Percentiles rank a stretch among this genome's conserved stretches.
These are phyloP conservation scores for Lyophyllum semitale DNA, from an alignment of 768 basidiomycete species.

Conservation along the genomic window DNA sequence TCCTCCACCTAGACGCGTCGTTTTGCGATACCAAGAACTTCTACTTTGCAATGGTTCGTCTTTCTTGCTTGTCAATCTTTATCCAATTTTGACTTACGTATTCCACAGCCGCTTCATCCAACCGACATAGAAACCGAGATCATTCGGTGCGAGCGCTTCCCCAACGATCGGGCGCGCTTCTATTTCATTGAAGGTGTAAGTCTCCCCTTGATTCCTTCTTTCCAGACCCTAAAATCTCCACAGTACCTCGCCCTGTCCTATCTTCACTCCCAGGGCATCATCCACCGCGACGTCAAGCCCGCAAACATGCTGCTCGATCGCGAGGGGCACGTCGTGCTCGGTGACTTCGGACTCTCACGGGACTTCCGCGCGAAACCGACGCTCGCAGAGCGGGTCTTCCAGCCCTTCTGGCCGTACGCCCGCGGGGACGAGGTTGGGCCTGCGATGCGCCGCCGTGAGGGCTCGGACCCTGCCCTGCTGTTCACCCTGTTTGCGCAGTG, in stretches of 20 bases:
- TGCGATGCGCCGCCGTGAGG: not conserved
- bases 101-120: conserved; percentile 25
- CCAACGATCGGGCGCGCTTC: conserved; percentile 27
- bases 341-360: conserved; percentile 33
- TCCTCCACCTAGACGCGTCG: conserved; percentile 11
- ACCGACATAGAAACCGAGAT: conserved; percentile 35
- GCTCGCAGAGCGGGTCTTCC: conserved; percentile 28
- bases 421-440: conserved; percentile 17
- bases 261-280: conserved; percentile 33
- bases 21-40: conserved; percentile 17
- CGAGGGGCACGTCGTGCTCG: conserved; percentile 31
- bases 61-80: not conserved
- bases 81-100: not conserved
- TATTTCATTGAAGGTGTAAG: conserved; percentile 38
- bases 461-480: not conserved
- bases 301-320: conserved; percentile 33
- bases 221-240: not conserved
- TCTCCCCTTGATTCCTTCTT: not conserved
- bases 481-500: conserved; percentile 3
- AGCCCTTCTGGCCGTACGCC: conserved; percentile 35
- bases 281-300: conserved; percentile 38
- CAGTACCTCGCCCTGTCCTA: conserved; percentile 32
- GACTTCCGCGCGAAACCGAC: conserved; percentile 26
- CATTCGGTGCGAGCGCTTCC: conserved; percentile 25
- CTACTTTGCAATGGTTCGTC: conserved; percentile 13